These are phyloP conservation scores for Phytophthora melonis DNA, from an alignment of 352 stramenopile genomes.

Conservation along the genomic window DNA sequence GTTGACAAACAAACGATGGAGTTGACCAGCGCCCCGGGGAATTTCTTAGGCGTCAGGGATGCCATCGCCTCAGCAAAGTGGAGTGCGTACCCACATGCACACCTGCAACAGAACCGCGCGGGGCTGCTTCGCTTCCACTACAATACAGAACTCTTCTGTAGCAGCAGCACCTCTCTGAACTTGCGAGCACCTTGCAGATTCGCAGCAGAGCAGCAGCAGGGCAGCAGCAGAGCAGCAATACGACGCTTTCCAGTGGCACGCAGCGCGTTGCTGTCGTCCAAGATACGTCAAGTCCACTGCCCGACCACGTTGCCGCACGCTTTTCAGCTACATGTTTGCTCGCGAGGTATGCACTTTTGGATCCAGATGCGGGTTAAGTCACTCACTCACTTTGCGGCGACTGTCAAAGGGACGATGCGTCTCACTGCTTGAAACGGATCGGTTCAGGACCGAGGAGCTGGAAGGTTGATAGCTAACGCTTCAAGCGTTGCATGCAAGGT, in stretches of 20 bases:
- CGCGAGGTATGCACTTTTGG: neutral
- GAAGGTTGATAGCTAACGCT: conserved; percentile 3
- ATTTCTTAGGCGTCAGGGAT: conserved; percentile 39
- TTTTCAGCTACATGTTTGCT: neutral
- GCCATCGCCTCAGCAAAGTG: conserved; percentile 24
- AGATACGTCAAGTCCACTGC: conserved; percentile 12
- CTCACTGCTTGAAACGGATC: neutral
- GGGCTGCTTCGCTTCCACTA: neutral
- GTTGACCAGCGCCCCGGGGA: conserved; percentile 1
- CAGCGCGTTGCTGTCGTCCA: conserved; percentile 1
- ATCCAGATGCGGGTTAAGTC: too few relatives aligned
- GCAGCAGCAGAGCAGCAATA: neutral
- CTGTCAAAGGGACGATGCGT: conserved; percentile 12
- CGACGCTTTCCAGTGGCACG: neutral
- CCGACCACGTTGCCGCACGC: neutral
- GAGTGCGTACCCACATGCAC: conserved; percentile 26
- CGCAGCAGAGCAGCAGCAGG: neutral
- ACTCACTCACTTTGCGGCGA: neutral
- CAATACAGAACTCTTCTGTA: neutral
- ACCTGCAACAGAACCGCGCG: neutral
- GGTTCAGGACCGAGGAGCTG: neutral
- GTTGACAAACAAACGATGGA: conserved; percentile 8
- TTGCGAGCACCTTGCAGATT: neutral
- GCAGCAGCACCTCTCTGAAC: conserved; percentile 21
- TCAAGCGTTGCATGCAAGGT: conserved; percentile 2